These are phyloP conservation scores for Pseudogymnoascus sp. DNA, from an alignment of 2,329 filamentous ascomycete genomes.

Conservation along the genomic window DNA sequence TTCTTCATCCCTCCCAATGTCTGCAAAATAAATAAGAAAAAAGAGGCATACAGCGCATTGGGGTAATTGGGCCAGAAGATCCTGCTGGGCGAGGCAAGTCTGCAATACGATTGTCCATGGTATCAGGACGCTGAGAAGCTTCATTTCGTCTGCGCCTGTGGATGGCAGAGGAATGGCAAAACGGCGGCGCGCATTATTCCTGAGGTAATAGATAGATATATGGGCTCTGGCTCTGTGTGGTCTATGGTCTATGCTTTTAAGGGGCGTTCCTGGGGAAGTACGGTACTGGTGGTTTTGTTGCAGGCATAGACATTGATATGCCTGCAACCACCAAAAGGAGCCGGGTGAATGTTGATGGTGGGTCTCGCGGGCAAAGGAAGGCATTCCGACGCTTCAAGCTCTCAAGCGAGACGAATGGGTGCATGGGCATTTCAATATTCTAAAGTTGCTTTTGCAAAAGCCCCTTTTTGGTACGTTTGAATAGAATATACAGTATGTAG, in stretches of 20 bases:
- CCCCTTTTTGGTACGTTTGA: neutral
- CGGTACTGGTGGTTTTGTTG: neutral
- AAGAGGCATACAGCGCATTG: neutral
- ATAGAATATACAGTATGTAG: neutral
- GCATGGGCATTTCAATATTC: neutral
- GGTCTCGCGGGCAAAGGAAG: neutral
- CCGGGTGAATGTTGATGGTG: neutral
- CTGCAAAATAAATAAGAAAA: neutral
- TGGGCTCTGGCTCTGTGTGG: no score
- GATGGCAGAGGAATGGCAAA: neutral
- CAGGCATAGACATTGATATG: neutral
- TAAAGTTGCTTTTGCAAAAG: neutral
- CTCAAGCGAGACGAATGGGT: neutral
- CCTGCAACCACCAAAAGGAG: no score
- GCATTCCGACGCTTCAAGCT: neutral
- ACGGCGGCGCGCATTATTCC: neutral
- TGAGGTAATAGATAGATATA: slow-evolving; percentile 7
- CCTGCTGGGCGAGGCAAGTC: neutral
- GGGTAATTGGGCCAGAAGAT: neutral
- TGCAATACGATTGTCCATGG: neutral
- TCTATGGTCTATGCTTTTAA: neutral
- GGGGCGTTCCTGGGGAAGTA: neutral
- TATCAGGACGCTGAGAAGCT: neutral
- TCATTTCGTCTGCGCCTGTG: neutral
- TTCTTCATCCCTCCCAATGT: neutral